phyloP scores from a whole-genome alignment of 164 flowering plant species.

The Chimonanthus salicifolius region DNA sequence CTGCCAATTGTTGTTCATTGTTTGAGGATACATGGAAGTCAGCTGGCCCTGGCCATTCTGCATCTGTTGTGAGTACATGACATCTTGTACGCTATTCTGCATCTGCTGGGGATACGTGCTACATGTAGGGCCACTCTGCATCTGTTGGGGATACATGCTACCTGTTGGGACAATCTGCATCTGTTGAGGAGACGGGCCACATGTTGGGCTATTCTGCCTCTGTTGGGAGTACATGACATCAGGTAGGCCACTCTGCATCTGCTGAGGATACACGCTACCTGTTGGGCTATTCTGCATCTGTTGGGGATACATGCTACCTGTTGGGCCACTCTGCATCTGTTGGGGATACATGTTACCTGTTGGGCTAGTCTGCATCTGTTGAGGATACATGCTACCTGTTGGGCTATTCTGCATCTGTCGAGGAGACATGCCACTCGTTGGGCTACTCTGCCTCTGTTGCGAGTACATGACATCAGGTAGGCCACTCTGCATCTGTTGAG shows the following conservation, averaged over 20 bases:
- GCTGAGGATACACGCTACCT: slow-evolving; percentile 43
- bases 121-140: slow-evolving; percentile 23
- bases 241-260: slow-evolving; percentile 47
- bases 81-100: slow-evolving; percentile 42
- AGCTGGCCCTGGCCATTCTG: slow-evolving; percentile 28
- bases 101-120: slow-evolving; percentile 40
- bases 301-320: slow-evolving; percentile 54
- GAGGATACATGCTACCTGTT: slow-evolving; percentile 45
- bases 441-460: slow-evolving; percentile 17
- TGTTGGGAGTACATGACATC: slow-evolving; percentile 27
- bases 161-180: slow-evolving; percentile 23
- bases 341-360: slow-evolving; percentile 37
- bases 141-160: slow-evolving; percentile 42
- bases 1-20: slow-evolving; percentile 24
- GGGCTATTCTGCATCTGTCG: slow-evolving; percentile 31
- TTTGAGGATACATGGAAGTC: slow-evolving; percentile 43
- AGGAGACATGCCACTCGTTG: slow-evolving; percentile 24
- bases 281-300: slow-evolving; percentile 37
- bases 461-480: slow-evolving; percentile 16
- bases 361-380: slow-evolving; percentile 33
- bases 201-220: slow-evolving; percentile 27
- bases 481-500: slow-evolving; percentile 34
- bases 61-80: slow-evolving; percentile 51
- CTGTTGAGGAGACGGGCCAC: slow-evolving; percentile 32
- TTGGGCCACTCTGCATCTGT: slow-evolving; percentile 35